Base-by-base conservation (phyloP, 208 protist species). In the Acanthamoeba lenticulata region DNA sequence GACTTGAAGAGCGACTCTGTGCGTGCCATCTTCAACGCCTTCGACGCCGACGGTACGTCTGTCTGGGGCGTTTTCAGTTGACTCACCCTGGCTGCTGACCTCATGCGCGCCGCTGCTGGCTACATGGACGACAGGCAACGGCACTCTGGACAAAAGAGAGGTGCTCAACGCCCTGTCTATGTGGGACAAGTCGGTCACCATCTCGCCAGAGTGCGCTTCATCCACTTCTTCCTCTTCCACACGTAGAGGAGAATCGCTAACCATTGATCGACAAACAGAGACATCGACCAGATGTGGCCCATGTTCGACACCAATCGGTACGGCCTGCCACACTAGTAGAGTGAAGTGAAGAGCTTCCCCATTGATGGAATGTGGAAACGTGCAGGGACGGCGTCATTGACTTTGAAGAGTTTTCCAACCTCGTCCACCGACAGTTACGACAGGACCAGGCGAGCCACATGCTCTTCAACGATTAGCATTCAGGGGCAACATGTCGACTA, bases 21-120 rank as follows among this genome's bases (percentile, higher is more conserved):
- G 34, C 72, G 72, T 21, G 72, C 72, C 3, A 83, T 83, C 72
- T 83, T 83, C 72, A 83, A 83, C 72, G 72, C 72, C 21, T 52
- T 83, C 40, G 72, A 83, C 29, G 72, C 72, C 3, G 72, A 83
- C 21, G 72, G 72, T 79, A 79, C 38, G 27, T 69, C 6, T 34
- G 27, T 21, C 5, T 34, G 19, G 6, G 27, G 27, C 27, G 60
- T 69, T 5, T 27, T 29, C 60, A 69, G 60, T 69, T 27, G 19
- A 11, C 21, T 69, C 60, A 27, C 27, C 60, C 5, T 21, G 3
- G 15, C 13, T 67, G 57, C 27, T 21, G 57, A 67, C 45, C 7
- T 67, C 7, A 67, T 67, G n/a, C 7, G 4, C 57, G 3, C 57
- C 27, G 15, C n/a, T n/a, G 5, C 15, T 34, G 13, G 13, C 15